Percentiles rank a stretch among this genome's conserved stretches.
Evolutionary conservation across 1,284 basidiomycete genomes (phyloP).

Genomic region (Pyrrhoderma noxium): DNA sequence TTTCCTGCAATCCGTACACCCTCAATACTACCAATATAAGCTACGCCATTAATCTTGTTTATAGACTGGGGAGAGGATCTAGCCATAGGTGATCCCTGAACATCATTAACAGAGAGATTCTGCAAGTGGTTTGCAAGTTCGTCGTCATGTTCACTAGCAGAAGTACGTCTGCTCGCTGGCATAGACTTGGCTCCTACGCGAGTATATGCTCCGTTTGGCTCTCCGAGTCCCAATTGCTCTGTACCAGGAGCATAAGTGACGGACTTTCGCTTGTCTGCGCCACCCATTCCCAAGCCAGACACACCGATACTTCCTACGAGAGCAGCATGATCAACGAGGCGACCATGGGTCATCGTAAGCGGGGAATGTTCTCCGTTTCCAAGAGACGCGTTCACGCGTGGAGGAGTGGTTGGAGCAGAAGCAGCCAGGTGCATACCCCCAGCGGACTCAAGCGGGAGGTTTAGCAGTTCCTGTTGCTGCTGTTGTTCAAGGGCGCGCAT

Average conservation of each 20-base stretch:
- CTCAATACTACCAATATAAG: conserved; percentile 41
- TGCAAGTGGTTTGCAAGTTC: conserved; percentile 71
- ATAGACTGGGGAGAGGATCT: conserved; percentile 43
- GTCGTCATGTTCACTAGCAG: conserved; percentile 72
- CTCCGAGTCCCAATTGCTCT: conserved; percentile 22
- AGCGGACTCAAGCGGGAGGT: conserved; percentile 52
- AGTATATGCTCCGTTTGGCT: conserved; percentile 11
- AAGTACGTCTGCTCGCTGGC: conserved; percentile 79
- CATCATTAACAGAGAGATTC: conserved; percentile 56
- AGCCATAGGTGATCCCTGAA: conserved; percentile 41
- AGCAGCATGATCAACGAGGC: conserved; percentile 46
- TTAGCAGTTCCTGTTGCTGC: conserved; percentile 79
- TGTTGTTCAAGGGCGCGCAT: conserved; percentile 89
- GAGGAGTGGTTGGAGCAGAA: conserved; percentile 77
- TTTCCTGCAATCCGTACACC: conserved; percentile 40
- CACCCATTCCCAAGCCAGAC: conserved; percentile 19
- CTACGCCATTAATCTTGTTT: conserved; percentile 29
- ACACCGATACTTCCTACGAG: conserved; percentile 56
- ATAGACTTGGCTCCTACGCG: conserved; percentile 66
- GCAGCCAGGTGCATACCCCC: conserved; percentile 63
- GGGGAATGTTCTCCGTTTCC: conserved; percentile 38
- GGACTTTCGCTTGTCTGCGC: conserved; percentile 74
- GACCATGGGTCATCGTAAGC: conserved; percentile 5
- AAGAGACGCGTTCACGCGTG: conserved; percentile 61
- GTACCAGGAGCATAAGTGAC: conserved; percentile 76